Evolutionary conservation across 192 early-diverging fungal genomes (phyloP).

Genomic region (Coemansia biformis): DNA sequence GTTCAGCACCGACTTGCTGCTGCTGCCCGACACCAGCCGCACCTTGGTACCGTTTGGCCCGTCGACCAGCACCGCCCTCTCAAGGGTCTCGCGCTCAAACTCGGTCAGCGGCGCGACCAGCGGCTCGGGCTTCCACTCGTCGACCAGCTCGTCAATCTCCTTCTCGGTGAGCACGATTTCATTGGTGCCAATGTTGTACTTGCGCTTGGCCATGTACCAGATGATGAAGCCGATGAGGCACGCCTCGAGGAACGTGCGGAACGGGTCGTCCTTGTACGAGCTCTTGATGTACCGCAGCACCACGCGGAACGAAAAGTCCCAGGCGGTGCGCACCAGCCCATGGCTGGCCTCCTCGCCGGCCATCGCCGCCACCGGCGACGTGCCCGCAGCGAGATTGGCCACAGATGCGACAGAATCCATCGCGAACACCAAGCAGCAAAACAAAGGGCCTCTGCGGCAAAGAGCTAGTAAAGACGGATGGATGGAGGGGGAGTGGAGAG

Average conservation of each 20-base stretch:
- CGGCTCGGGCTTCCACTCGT: slow-evolving; percentile 95
- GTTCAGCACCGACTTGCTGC: slow-evolving; percentile 55
- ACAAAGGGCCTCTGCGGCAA: background rate
- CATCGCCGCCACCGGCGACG: background rate
- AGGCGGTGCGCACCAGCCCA: slow-evolving; percentile 32
- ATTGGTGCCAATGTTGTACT: slow-evolving; percentile 71
- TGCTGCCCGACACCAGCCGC: slow-evolving; percentile 38
- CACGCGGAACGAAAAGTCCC: slow-evolving; percentile 56
- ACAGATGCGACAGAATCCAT: slow-evolving; percentile 19
- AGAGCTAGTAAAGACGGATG: background rate
- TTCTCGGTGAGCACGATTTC: slow-evolving; percentile 77
- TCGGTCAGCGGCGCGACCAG: slow-evolving; percentile 74
- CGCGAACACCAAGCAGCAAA: background rate
- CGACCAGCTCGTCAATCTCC: slow-evolving; percentile 92
- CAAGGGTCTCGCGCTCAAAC: slow-evolving; percentile 66
- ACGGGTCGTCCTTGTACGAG: slow-evolving; percentile 92
- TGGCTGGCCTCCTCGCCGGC: slow-evolving; percentile 4
- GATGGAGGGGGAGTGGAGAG: too few species aligned
- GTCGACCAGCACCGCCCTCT: slow-evolving; percentile 68
- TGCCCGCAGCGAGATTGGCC: background rate
- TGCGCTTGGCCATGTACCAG: slow-evolving; percentile 81
- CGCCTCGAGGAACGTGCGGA: slow-evolving; percentile 78
- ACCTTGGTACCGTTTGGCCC: slow-evolving; percentile 54
- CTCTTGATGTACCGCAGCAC: slow-evolving; percentile 76
- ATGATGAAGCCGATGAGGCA: slow-evolving; percentile 80